phyloP scores from a whole-genome alignment of 1,284 basidiomycete species.

The Coriolopsis trogii region DNA sequence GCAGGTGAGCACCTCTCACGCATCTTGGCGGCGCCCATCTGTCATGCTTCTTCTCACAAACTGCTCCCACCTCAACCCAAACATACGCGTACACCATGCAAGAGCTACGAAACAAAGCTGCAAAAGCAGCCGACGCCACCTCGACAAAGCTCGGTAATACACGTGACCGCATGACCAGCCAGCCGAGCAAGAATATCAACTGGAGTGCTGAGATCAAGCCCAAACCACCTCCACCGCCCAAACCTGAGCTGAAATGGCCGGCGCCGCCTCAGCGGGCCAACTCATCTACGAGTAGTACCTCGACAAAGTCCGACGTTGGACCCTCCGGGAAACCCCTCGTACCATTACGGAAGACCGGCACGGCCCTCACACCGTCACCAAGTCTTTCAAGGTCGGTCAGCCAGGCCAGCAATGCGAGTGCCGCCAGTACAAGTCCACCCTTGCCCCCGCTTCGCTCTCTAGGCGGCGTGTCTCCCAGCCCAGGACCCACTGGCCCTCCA shows the following conservation, averaged over 20 bases:
- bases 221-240: constrained; percentile 26
- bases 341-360: constrained; percentile 6
- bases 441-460: constrained; percentile 1
- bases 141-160: constrained; percentile 55
- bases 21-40: no score
- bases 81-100: constrained; percentile 4
- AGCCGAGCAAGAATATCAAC: constrained; percentile 59
- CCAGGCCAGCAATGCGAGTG: constrained; percentile 8
- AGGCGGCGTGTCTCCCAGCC: no score
- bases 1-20: constrained; percentile 18
- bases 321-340: constrained; percentile 5
- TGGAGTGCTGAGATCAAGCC: constrained; percentile 55
- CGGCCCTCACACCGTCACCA: neutral
- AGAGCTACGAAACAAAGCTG: constrained; percentile 65
- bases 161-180: constrained; percentile 58
- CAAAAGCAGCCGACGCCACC: constrained; percentile 57
- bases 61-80: neutral
- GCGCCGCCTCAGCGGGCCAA: constrained; percentile 24
- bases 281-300: constrained; percentile 4
- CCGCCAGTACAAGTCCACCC: constrained; percentile 2
- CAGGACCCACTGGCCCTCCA: constrained; percentile 21
- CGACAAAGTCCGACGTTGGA: neutral
- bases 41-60: neutral
- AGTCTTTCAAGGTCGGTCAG: constrained; percentile 3
- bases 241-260: no score